phyloP scores from a whole-genome alignment of 345 rosid genomes.

The Zanthoxylum bungeanum region DNA sequence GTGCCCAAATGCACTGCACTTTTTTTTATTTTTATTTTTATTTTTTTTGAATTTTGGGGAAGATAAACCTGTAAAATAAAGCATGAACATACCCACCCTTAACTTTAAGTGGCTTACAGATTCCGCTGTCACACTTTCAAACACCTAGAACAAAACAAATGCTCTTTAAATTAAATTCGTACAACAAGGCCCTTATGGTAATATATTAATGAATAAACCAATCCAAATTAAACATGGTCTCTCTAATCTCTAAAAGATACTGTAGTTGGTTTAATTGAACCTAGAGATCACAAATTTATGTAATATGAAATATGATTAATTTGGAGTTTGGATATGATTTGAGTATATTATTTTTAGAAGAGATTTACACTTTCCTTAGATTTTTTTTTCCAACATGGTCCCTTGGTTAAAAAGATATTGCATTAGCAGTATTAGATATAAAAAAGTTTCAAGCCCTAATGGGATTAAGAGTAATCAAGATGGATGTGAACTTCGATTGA shows the following conservation, averaged over 20 bases:
- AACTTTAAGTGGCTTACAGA: background rate
- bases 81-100: background rate
- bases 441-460: background rate
- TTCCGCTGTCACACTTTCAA: background rate
- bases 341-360: too few relatives aligned
- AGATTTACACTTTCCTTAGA: too few relatives aligned
- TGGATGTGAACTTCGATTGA: background rate
- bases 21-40: too few relatives aligned
- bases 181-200: background rate
- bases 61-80: background rate
- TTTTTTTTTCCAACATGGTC: too few relatives aligned
- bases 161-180: background rate
- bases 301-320: too few relatives aligned
- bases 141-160: constrained; percentile 11
- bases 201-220: background rate
- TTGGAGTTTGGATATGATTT: too few relatives aligned
- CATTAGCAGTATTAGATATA: background rate
- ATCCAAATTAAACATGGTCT: background rate
- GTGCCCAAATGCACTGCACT: constrained; percentile 14
- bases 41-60: background rate
- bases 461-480: background rate
- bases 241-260: too few relatives aligned
- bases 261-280: too few relatives aligned
- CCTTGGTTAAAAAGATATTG: background rate
- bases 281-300: too few relatives aligned